Conservation (phyloP, 495 filamentous ascomycete genomes). For the Neurospora tetrasperma region DNA sequence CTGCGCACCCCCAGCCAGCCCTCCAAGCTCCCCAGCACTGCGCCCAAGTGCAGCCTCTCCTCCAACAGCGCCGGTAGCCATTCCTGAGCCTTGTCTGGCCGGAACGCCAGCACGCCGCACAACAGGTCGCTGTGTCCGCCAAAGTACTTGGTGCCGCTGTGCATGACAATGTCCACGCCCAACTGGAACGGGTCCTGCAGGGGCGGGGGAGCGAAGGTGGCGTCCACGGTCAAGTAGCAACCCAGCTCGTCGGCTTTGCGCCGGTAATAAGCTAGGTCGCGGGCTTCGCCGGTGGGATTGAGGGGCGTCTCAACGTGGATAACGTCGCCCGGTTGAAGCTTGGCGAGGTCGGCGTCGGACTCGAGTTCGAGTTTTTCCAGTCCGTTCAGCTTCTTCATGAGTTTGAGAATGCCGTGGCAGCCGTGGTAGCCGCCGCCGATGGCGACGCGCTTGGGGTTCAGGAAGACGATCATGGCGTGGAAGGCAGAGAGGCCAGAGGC, state of each 20-base stretch:
- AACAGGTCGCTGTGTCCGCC: constrained; percentile 90
- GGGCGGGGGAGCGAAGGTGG: constrained; percentile 86
- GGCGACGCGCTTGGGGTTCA: constrained; percentile 69
- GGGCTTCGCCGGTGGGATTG: constrained; percentile 78
- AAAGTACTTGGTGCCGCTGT: constrained; percentile 89
- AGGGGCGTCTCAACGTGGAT: constrained; percentile 88
- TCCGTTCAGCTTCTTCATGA: constrained; percentile 62
- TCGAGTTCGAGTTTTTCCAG: constrained; percentile 56
- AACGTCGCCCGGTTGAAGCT: constrained; percentile 63
- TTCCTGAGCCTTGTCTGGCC: constrained; percentile 24
- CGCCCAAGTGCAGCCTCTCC: constrained; percentile 68
- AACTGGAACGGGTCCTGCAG: constrained; percentile 74
- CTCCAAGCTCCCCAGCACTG: constrained; percentile 83
- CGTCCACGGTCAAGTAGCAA: constrained; percentile 72
- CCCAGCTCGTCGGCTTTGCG: constrained; percentile 60
- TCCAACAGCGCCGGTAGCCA: constrained; percentile 46
- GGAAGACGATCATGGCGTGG: constrained; percentile 65
- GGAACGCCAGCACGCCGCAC: constrained; percentile 67
- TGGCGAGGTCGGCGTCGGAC: constrained; percentile 24
- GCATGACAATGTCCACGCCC: constrained; percentile 81
- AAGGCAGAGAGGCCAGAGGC: constrained; percentile 78
- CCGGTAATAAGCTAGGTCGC: constrained; percentile 57
- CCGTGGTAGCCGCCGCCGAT: constrained; percentile 87
- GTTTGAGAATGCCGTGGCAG: constrained; percentile 68
- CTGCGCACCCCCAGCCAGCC: constrained; percentile 85